Base-by-base conservation (phyloP, 495 filamentous ascomycete species). In the Trichocladium uniseriatum region DNA sequence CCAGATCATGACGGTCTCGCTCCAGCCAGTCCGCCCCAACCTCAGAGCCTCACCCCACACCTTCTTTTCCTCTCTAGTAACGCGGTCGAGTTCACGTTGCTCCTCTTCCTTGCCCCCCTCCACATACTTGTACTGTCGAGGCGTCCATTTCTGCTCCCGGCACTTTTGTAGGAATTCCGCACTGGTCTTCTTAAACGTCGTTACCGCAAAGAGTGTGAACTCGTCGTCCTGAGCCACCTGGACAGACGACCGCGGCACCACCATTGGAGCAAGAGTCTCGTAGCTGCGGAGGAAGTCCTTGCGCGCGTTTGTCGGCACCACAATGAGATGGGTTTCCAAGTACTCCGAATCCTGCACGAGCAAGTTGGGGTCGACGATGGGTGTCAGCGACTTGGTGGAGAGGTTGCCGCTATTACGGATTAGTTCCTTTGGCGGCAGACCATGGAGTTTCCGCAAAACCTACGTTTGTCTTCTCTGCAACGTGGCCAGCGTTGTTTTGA, bases 1-100 rank as follows among this genome's bases (percentile, higher is more conserved):
- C 90, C 87, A 94, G 47, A 89, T 83, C 89, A 95, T 95, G 51
- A 94, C 88, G 41, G 81, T 80, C 65, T 98, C 94, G 56, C 89
- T 89, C 78, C 91, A 97, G 22, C 86, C 87, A 18, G 86, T 94
- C 52, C 87, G 75, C 7, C 82, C 87, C 41, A 95, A 72, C 42
- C 87, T 73, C 59, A 98, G 63, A n/a, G 89, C 89, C 69, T 97
- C 89, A 3, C 84, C 86, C 81, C 86, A 92, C 4, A 94, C 69
- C 69, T 89, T 94, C 62, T 80, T 73, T 69, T 94, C 89, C 58
- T 94, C 85, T 45, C 77, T 81, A 45, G 76, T 73, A 31, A 95
- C 81, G 42, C 81, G 78, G 52, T 87, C 83, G 20, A 94, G 77
- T 69, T 97, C 91, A 58, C 77, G 80, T 52, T 82, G 76, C 68